A percentile compares a stretch with the other conserved stretches of the same genome.
Conservation (phyloP, 371 early-diverging fungal species). For the Mucor indicus region DNA sequence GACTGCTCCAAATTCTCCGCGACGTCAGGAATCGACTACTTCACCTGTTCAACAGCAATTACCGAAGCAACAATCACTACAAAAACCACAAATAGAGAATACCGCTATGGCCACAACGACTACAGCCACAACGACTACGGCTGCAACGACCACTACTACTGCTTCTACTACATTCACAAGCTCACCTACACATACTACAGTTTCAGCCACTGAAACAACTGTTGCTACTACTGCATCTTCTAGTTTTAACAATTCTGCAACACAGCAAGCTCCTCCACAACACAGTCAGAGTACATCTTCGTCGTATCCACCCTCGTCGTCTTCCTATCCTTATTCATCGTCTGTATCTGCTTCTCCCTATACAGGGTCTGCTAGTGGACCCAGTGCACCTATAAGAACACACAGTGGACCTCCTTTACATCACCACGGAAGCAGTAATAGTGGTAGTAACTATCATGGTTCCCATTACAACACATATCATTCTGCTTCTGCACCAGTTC, state of each 20-base stretch:
- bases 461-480: conserved; percentile 7
- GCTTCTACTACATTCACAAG: background rate
- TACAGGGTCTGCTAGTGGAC: background rate
- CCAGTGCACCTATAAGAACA: conserved; percentile 3
- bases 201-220: background rate
- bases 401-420: conserved; percentile 1
- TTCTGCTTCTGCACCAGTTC: conserved; percentile 14
- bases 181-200: background rate
- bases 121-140: background rate
- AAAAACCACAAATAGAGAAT: background rate
- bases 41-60: background rate
- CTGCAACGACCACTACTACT: background rate
- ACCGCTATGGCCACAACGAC: background rate
- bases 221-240: background rate
- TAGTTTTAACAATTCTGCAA: background rate
- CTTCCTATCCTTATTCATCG: conserved; percentile 8
- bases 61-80: background rate
- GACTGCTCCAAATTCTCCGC: conserved; percentile 19
- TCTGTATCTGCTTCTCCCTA: conserved; percentile 12
- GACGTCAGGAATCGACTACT: conserved; percentile 1
- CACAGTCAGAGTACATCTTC: background rate
- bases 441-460: conserved; percentile 5
- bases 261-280: background rate
- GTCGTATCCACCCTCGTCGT: conserved; percentile 3
- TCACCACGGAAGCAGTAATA: background rate